phyloP scores from a whole-genome alignment of 2,329 filamentous ascomycete species.

The Metarhizium anisopliae region DNA sequence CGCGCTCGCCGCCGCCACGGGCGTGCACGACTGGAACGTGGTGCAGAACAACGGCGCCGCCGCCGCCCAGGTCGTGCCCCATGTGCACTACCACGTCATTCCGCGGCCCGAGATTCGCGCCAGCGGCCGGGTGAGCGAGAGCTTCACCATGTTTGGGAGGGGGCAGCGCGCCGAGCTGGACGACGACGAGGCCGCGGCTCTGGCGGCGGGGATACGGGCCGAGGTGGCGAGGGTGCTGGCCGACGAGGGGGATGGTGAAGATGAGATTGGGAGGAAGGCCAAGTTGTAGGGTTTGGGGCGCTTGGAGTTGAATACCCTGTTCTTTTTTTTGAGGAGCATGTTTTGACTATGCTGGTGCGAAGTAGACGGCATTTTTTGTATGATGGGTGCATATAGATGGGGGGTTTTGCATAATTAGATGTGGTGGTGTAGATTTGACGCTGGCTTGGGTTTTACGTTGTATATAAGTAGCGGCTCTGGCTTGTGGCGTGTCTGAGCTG shows the following conservation, averaged over 20 bases:
- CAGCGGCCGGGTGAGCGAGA: slow-evolving; percentile 45
- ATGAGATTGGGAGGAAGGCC: slow-evolving; percentile 16
- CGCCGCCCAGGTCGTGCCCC: slow-evolving; percentile 85
- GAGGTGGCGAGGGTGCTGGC: slow-evolving; percentile 38
- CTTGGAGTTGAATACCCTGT: neutral
- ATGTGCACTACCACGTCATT: slow-evolving; percentile 93
- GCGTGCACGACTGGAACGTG: slow-evolving; percentile 83
- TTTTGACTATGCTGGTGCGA: too few relatives aligned
- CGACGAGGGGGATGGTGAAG: slow-evolving; percentile 28
- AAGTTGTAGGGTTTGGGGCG: slow-evolving; percentile 25
- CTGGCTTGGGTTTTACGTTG: too few relatives aligned
- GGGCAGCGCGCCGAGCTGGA: slow-evolving; percentile 66
- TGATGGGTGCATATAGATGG: too few relatives aligned
- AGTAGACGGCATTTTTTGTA: too few relatives aligned
- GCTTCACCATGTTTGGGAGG: slow-evolving; percentile 76
- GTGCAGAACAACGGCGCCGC: slow-evolving; percentile 91
- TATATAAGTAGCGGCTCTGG: too few relatives aligned
- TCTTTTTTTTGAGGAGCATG: neutral
- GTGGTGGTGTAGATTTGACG: too few relatives aligned
- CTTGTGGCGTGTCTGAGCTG: too few relatives aligned
- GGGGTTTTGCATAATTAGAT: too few relatives aligned
- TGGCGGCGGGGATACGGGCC: slow-evolving; percentile 48
- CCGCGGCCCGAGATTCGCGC: slow-evolving; percentile 63
- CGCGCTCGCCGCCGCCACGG: slow-evolving; percentile 60
- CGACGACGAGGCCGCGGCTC: slow-evolving; percentile 57